Percentiles rank a stretch among this genome's conserved stretches.
Evolutionary conservation across 345 rosid species (phyloP).

Genomic region (Litchi chinensis): DNA sequence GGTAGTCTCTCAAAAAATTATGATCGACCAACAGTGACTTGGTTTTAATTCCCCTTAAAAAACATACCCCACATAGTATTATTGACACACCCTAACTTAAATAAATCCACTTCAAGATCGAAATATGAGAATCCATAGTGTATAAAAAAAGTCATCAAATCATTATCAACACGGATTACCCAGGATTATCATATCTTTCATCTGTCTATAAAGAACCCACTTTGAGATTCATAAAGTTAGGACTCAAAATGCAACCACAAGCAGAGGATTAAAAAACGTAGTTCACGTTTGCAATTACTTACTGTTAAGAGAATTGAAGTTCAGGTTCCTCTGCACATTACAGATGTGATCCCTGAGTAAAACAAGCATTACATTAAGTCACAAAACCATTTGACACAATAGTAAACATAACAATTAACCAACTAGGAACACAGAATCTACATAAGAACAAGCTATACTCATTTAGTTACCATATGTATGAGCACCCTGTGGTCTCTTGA

Average conservation of each 20-base stretch:
- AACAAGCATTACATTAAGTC: constrained; percentile 14
- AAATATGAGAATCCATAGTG: neutral
- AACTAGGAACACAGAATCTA: constrained; percentile 8
- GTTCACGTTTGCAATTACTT: constrained; percentile 35
- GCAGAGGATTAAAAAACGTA: neutral
- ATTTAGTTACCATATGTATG: constrained; percentile 72
- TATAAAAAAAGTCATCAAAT: neutral
- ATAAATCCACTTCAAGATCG: neutral
- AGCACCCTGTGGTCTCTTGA: constrained; percentile 93
- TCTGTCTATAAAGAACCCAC: neutral
- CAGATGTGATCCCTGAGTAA: constrained; percentile 79
- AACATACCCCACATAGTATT: neutral
- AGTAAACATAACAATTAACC: neutral
- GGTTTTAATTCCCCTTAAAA: neutral
- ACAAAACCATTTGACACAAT: neutral
- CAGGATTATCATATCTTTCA: neutral
- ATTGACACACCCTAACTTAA: neutral
- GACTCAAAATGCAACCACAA: neutral
- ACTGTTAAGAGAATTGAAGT: constrained; percentile 80
- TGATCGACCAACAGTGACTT: neutral
- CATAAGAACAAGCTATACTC: constrained; percentile 12
- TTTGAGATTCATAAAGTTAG: neutral
- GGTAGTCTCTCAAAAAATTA: neutral
- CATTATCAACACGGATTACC: neutral
- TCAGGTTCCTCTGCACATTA: constrained; percentile 79